phyloP scores from a whole-genome alignment of 2,329 filamentous ascomycete species.

The Neoarthrinium moseri region DNA sequence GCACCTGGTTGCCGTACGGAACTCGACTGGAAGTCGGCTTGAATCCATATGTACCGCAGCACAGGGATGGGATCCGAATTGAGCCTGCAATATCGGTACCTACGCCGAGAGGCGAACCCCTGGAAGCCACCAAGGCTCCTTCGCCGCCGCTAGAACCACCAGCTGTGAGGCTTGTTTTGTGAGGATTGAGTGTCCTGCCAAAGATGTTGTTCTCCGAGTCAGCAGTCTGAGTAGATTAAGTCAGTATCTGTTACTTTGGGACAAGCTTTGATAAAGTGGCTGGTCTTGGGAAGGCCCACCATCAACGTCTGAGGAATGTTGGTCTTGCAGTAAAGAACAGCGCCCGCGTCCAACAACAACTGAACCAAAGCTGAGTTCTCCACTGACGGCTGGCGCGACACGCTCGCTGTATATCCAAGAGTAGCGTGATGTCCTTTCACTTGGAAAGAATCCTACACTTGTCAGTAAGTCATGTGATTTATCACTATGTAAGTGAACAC shows the following conservation, averaged over 20 bases:
- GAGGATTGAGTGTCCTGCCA: slow-evolving; percentile 37
- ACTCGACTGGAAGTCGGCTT: slow-evolving; percentile 19
- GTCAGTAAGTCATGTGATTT: slow-evolving; percentile 14
- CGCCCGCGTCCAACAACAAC: slow-evolving; percentile 41
- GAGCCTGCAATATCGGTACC: slow-evolving; percentile 25
- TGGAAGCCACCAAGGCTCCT: slow-evolving; percentile 16
- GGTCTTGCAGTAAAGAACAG: slow-evolving; percentile 51
- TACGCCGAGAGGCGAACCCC: slow-evolving; percentile 17
- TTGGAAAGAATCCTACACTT: slow-evolving; percentile 62
- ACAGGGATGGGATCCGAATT: slow-evolving; percentile 28
- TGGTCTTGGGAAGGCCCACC: too few relatives aligned
- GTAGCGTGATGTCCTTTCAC: slow-evolving; percentile 50
- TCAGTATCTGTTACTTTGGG: too few relatives aligned
- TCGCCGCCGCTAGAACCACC: slow-evolving; percentile 35
- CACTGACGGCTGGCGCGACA: slow-evolving; percentile 3
- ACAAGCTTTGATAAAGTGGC: too few relatives aligned
- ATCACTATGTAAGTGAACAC: background rate
- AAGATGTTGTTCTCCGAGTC: slow-evolving; percentile 41
- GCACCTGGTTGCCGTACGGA: background rate
- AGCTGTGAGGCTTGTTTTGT: slow-evolving; percentile 28
- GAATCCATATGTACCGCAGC: slow-evolving; percentile 29
- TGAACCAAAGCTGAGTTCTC: slow-evolving; percentile 34
- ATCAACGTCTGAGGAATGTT: slow-evolving; percentile 55
- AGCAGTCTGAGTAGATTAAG: slow-evolving; percentile 13
- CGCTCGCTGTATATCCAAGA: slow-evolving; percentile 47